Base-by-base conservation (phyloP, 768 basidiomycete species). In the Tulasnella sp. region DNA sequence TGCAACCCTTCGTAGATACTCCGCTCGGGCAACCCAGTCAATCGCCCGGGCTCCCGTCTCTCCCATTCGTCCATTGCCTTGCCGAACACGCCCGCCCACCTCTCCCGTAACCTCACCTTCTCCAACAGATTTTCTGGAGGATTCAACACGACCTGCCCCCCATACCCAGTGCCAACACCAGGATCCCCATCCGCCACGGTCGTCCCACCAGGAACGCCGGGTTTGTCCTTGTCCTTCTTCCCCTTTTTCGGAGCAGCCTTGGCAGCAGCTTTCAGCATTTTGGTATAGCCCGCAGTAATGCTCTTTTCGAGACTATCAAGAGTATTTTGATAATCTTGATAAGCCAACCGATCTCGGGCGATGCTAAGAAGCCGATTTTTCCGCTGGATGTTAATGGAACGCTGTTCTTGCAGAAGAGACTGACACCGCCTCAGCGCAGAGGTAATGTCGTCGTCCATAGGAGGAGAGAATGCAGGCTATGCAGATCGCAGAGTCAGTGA, bases 371-470 rank as follows among this genome's bases (percentile, higher is more conserved):
- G 89, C 4, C 94, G 92, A 42, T 87, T 86, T 85, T 93, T 93
- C 18, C 97, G 92, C 3, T 91, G 90, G 83, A 96, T 95, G 88
- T 99, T 99, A 80, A 91, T 89, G 12, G 92, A 89, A 2, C 93
- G 88, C 75, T 98, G 94, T 8, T 87, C 87, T 14, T 93, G 91
- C 7, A 99, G 89, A 82, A 96, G 91, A 20, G 89, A 87, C 85
- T 99, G 98, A 24, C 95, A 94, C 64, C 95, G 92, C 3, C 97
- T 93, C 0, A 99, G 90, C 1, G 95, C 93, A 1, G 94, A 92
- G 11, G 96, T 93, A 75, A 99, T 94, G 44, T 97, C 96, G 85
- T 99, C 98, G 50, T 96, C 93, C 76, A 94, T 90, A 81, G 93
- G 89, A 72, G 91, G 89, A 34, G 90, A 87, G 83, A 90, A 95